Base-by-base conservation (phyloP, 2,329 filamentous ascomycete genomes). In the Pseudopithomyces maydicus region DNA sequence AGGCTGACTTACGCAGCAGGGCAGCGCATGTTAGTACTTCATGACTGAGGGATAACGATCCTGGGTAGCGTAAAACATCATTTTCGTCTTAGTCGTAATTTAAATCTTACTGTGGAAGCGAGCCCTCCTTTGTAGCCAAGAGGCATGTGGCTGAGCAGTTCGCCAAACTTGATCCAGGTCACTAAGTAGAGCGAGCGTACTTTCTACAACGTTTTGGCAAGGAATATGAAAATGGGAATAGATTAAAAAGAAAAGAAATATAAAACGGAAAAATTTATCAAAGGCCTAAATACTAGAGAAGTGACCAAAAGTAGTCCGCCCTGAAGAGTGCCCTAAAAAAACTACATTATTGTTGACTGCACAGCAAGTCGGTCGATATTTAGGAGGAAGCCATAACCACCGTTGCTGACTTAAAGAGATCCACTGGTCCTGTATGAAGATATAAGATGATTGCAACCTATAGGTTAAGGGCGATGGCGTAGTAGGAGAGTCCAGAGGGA, bases 321-420 rank as follows among this genome's bases (percentile, higher is more conserved):
- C 52, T 46, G 58, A 61, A 17, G 17, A 14, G 50, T 49, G 47
- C 15, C 50, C 60, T 46, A 63, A 45, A 52, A 52, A 60, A 36
- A 49, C 53, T 39, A 53, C 23, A 20, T 61, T 17, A 17, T 55
- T 41, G 36, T 38, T 26, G 43, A 58, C 54, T 51, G 45, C 38
- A 17, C 42, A 52, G 23, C 8, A 50, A 2, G 1, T 29, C 33
- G 53, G 11, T 53, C 47, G 57, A 61, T 57, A 59, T 36, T 56
- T 52, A 42, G 48, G 38, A 19, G 54, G 60, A 52, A 65, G 56
- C 60, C 56, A 63, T 38, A 63, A 33, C 15, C 56, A 48, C 12
- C 50, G 51, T 42, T 61, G 50, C 44, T 54, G 36, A 29, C 59
- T 51, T 38, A 35, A 52, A 15, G 45, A 46, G 42, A 65, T 50